phyloP scores from a whole-genome alignment of 139 green algal species.

The Pleodorina starrii region DNA sequence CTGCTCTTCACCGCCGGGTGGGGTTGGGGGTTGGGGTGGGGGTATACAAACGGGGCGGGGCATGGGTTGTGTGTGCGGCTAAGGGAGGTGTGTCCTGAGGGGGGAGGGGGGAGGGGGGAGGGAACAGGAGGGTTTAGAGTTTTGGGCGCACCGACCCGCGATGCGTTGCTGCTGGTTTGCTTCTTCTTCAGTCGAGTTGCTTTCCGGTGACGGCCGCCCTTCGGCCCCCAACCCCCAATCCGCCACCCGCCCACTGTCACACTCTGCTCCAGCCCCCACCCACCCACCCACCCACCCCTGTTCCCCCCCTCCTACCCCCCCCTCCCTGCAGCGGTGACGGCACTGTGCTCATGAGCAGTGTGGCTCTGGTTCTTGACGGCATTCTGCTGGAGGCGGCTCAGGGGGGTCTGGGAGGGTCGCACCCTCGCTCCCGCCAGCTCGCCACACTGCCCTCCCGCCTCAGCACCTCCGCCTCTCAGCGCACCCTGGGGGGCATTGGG shows the following conservation, averaged over 20 bases:
- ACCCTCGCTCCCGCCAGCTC: too few relatives aligned
- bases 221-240: too few relatives aligned
- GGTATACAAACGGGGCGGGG: too few relatives aligned
- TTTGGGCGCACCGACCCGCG: too few relatives aligned
- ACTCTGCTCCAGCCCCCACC: not conserved
- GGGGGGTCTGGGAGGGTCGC: too few relatives aligned
- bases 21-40: not conserved
- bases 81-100: not conserved
- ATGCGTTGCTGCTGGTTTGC: too few relatives aligned
- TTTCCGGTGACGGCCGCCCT: too few relatives aligned
- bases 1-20: conserved; percentile 65
- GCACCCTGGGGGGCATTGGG: not conserved
- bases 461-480: not conserved
- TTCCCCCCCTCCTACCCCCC: not conserved
- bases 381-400: conserved; percentile 40
- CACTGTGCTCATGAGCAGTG: conserved; percentile 56
- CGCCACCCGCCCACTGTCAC: too few relatives aligned
- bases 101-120: not conserved
- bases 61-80: not conserved
- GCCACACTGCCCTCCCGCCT: too few relatives aligned
- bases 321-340: conserved; percentile 55
- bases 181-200: too few relatives aligned
- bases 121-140: too few relatives aligned
- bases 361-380: conserved; percentile 56
- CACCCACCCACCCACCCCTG: not conserved